These are phyloP conservation scores for Lactarius quietus DNA, from an alignment of 768 basidiomycete genomes.

Conservation along the genomic window DNA sequence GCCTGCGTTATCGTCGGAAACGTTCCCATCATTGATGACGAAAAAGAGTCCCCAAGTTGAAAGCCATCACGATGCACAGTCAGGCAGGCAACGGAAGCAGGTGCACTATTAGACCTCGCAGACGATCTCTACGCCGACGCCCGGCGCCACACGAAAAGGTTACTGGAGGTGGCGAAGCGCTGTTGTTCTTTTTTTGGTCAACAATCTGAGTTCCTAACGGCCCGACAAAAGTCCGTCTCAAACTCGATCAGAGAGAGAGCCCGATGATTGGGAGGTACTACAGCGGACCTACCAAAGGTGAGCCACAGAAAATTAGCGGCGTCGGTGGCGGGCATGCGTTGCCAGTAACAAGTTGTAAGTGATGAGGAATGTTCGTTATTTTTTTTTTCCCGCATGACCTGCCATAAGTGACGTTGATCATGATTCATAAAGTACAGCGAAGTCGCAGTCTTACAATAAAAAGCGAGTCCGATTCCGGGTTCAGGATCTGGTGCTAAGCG, in stretches of 20 bases:
- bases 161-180: background rate
- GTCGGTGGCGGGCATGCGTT: constrained; percentile 11
- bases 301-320: constrained; percentile 5
- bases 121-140: background rate
- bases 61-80: background rate
- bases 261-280: background rate
- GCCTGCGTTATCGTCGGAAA: constrained; percentile 13
- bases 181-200: background rate
- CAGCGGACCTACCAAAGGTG: background rate
- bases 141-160: constrained; percentile 17
- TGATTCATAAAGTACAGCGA: background rate
- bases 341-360: background rate
- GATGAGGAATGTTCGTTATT: constrained; percentile 1
- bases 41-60: background rate
- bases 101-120: background rate
- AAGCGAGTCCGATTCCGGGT: background rate
- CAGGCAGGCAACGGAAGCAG: background rate
- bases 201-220: background rate
- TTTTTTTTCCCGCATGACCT: background rate
- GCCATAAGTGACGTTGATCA: constrained; percentile 2
- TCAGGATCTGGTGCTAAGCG: background rate
- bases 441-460: background rate
- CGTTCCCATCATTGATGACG: constrained; percentile 1
- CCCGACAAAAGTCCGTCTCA: constrained; percentile 17
- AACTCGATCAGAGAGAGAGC: constrained; percentile 5